A percentile compares a stretch with the other conserved stretches of the same genome.
Evolutionary conservation across 257 asterid species (phyloP).

Genomic region (Gynochthodes officinalis): DNA sequence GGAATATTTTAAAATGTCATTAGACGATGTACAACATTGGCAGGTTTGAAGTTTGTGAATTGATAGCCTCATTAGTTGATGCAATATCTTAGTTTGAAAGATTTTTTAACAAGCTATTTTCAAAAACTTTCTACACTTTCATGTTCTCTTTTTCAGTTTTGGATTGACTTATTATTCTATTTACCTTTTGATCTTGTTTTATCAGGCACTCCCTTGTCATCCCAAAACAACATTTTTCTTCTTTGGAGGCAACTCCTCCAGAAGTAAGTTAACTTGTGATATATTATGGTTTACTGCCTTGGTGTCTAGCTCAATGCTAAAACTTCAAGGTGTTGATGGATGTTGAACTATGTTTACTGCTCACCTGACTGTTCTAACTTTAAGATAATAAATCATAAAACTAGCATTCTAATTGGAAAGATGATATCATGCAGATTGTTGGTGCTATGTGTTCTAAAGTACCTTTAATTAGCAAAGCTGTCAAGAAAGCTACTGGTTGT

Average conservation of each 20-base stretch:
- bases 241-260: constrained; percentile 84
- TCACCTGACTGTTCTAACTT: background rate
- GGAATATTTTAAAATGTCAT: background rate
- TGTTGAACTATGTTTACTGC: background rate
- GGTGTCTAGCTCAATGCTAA: background rate
- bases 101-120: too few relatives aligned
- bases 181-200: constrained; percentile 5
- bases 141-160: background rate
- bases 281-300: background rate
- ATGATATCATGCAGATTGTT: constrained; percentile 48
- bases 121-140: background rate
- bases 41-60: background rate
- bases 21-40: background rate
- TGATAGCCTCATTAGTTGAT: background rate
- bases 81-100: background rate
- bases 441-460: constrained; percentile 94
- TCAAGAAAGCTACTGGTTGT: constrained; percentile 87
- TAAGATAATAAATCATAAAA: background rate
- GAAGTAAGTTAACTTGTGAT: constrained; percentile 48
- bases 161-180: background rate
- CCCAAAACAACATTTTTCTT: constrained; percentile 83
- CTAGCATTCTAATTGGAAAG: constrained; percentile 16
- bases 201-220: constrained; percentile 84
- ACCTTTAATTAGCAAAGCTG: constrained; percentile 84
- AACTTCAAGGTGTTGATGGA: background rate